These are phyloP conservation scores for Podospora australis DNA, from an alignment of 495 filamentous ascomycete species.

Conservation along the genomic window DNA sequence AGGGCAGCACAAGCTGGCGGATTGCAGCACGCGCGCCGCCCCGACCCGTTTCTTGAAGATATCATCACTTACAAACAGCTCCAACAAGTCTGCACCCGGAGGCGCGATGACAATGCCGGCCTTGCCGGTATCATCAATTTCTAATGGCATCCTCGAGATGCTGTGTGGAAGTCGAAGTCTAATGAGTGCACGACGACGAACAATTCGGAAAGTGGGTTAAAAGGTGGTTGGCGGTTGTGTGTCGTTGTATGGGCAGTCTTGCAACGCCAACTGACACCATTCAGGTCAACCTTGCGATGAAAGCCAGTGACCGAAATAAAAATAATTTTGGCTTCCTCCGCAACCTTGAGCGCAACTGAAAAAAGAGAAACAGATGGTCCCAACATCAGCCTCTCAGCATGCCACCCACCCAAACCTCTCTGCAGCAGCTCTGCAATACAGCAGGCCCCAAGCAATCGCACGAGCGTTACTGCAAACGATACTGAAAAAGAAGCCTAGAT, in stretches of 20 bases:
- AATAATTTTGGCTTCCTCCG: constrained; percentile 7
- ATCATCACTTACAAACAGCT: constrained; percentile 47
- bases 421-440: background rate
- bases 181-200: background rate
- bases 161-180: background rate
- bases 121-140: constrained; percentile 34
- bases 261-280: constrained; percentile 5
- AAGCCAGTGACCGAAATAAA: constrained; percentile 2
- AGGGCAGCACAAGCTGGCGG: background rate
- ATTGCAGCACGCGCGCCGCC: background rate
- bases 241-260: background rate
- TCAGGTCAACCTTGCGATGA: background rate
- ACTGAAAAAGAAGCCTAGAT: too few relatives aligned
- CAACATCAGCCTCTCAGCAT: constrained; percentile 7
- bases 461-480: too few relatives aligned
- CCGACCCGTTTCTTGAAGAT: too few relatives aligned
- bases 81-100: constrained; percentile 32
- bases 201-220: background rate
- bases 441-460: constrained; percentile 3
- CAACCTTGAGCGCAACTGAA: background rate
- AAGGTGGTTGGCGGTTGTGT: background rate
- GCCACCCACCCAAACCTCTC: background rate
- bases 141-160: constrained; percentile 30
- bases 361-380: background rate
- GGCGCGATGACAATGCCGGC: constrained; percentile 43